Percentiles rank a stretch among this genome's conserved stretches.
These are phyloP conservation scores for Lasiodiplodia sp. DNA, from an alignment of 2,329 filamentous ascomycete species.

Conservation along the genomic window DNA sequence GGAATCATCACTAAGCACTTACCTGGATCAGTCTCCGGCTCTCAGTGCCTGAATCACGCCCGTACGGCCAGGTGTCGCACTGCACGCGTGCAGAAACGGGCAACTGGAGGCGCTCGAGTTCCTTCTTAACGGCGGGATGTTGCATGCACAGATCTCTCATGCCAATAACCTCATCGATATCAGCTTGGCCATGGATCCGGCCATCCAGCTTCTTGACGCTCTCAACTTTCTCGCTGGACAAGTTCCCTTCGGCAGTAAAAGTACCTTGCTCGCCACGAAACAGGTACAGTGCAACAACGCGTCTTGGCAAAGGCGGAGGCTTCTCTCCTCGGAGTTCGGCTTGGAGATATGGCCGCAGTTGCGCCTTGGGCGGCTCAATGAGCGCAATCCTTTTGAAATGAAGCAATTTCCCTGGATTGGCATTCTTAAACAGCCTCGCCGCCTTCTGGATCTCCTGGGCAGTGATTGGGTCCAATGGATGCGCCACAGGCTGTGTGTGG, in stretches of 20 bases:
- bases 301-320: slow-evolving; percentile 38
- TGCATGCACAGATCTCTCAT: slow-evolving; percentile 30
- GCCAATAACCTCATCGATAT: slow-evolving; percentile 59
- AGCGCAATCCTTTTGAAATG: slow-evolving; percentile 50
- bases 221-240: slow-evolving; percentile 35
- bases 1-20: not conserved
- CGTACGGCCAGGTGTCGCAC: slow-evolving; percentile 15
- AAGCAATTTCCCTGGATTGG: not conserved
- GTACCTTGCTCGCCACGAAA: slow-evolving; percentile 42
- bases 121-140: slow-evolving; percentile 14
- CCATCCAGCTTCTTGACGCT: slow-evolving; percentile 48
- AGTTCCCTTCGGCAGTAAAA: slow-evolving; percentile 43
- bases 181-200: slow-evolving; percentile 58
- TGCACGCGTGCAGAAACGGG: not conserved
- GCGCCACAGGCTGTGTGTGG: not conserved
- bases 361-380: slow-evolving; percentile 58
- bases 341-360: slow-evolving; percentile 56
- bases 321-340: slow-evolving; percentile 47
- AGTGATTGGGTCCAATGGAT: slow-evolving; percentile 15
- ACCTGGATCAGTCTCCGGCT: slow-evolving; percentile 16
- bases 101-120: slow-evolving; percentile 1
- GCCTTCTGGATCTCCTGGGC: not conserved
- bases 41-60: slow-evolving; percentile 1
- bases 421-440: slow-evolving; percentile 1
- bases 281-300: slow-evolving; percentile 52